Percentiles rank a stretch among this genome's conserved stretches.
phyloP scores from a whole-genome alignment of 2,329 filamentous ascomycete species.

The Cordyceps javanica region DNA sequence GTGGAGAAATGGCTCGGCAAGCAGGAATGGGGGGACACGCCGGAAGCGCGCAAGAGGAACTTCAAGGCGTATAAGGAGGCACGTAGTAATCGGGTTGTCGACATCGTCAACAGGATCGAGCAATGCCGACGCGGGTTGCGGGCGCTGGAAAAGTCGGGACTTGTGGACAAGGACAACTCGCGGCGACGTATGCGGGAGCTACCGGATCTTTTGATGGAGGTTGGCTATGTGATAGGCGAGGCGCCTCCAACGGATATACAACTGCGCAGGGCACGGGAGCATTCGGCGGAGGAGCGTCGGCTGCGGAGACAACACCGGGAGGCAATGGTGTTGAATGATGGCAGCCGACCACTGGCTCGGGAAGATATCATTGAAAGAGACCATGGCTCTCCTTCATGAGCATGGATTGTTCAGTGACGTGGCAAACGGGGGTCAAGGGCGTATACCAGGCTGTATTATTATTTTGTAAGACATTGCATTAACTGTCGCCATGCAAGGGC shows the following conservation, averaged over 20 bases:
- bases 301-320: constrained; percentile 72
- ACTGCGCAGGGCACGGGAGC: constrained; percentile 36
- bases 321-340: constrained; percentile 86
- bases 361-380: constrained; percentile 73
- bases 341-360: constrained; percentile 65
- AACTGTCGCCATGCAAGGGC: background rate
- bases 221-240: constrained; percentile 22
- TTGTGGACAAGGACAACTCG: constrained; percentile 32
- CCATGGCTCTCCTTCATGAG: constrained; percentile 37
- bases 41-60: constrained; percentile 46
- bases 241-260: constrained; percentile 23
- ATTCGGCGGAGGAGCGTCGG: constrained; percentile 62
- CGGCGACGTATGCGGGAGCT: constrained; percentile 23
- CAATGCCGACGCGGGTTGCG: constrained; percentile 44
- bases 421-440: no score
- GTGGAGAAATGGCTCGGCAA: constrained; percentile 68
- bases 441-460: no score
- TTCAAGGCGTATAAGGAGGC: constrained; percentile 46
- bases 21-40: constrained; percentile 59
- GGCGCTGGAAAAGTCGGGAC: constrained; percentile 45
- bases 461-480: background rate
- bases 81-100: constrained; percentile 46
- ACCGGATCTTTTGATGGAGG: constrained; percentile 29
- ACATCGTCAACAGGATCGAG: constrained; percentile 44
- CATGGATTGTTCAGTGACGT: constrained; percentile 11